Evolutionary conservation across 345 rosid genomes (phyloP).

Genomic region (Raphanus sativus): DNA sequence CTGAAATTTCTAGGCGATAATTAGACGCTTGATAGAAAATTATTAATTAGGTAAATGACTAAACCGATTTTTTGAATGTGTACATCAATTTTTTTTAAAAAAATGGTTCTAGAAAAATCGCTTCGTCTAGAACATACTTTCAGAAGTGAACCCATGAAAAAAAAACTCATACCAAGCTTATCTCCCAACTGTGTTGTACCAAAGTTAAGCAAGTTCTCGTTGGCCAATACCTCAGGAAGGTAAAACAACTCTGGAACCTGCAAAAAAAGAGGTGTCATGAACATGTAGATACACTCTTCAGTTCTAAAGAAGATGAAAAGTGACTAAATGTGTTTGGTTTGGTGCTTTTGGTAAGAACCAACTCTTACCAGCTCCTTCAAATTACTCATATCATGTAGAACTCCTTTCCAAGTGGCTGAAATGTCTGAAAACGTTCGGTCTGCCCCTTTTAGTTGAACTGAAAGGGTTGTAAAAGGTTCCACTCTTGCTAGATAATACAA

Average conservation of each 20-base stretch:
- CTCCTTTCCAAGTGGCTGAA: constrained; percentile 88
- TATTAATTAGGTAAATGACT: too few species aligned
- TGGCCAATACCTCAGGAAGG: constrained; percentile 88
- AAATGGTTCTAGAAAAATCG: too few species aligned
- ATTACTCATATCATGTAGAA: constrained; percentile 93
- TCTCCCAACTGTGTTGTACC: constrained; percentile 79
- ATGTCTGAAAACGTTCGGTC: constrained; percentile 82
- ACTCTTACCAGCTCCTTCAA: constrained; percentile 86
- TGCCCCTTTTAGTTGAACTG: constrained; percentile 80
- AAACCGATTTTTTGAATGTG: not conserved
- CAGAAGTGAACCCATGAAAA: not conserved
- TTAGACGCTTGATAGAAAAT: too few species aligned
- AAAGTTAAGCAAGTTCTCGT: constrained; percentile 72
- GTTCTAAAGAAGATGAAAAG: constrained; percentile 11
- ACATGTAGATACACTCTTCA: not conserved
- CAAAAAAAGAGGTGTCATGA: constrained; percentile 20
- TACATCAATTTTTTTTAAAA: too few species aligned
- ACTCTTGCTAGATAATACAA: constrained; percentile 86
- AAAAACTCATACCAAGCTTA: constrained; percentile 69
- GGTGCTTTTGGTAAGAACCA: constrained; percentile 15
- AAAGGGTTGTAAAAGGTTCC: constrained; percentile 88
- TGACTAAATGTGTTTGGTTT: constrained; percentile 5
- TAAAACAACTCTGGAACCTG: constrained; percentile 98
- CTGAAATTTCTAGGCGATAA: constrained; percentile 38
- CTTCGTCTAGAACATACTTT: too few species aligned